Evolutionary conservation across 768 basidiomycete genomes (phyloP).

Genomic region (Serendipita vermifera): DNA sequence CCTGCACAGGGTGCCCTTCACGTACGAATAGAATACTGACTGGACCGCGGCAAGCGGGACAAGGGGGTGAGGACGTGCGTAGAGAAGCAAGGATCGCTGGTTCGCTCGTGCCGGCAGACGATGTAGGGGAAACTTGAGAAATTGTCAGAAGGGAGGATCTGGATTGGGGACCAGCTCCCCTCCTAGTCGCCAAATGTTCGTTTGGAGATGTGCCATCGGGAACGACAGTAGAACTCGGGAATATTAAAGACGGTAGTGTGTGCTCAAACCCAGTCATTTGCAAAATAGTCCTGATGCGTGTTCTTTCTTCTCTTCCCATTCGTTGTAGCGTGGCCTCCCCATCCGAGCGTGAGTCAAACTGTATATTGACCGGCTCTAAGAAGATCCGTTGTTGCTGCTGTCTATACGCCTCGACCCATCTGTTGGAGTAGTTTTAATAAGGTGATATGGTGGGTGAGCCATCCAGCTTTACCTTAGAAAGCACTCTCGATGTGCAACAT

Average conservation of each 20-base stretch:
- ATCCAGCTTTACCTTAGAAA: conserved; percentile 12
- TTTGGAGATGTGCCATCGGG: conserved; percentile 1
- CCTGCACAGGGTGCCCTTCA: background rate
- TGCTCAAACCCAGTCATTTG: conserved; percentile 14
- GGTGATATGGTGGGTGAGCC: background rate
- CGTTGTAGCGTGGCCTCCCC: background rate
- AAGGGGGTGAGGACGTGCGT: conserved; percentile 14
- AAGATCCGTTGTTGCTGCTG: conserved; percentile 12
- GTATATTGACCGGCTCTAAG: conserved; percentile 8
- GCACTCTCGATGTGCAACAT: conserved; percentile 18
- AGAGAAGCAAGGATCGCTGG: conserved; percentile 9
- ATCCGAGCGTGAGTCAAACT: conserved; percentile 8
- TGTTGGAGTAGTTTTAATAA: background rate
- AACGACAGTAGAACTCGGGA: conserved; percentile 7
- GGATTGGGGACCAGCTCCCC: conserved; percentile 1
- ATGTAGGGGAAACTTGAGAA: conserved; percentile 2
- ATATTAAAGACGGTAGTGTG: background rate
- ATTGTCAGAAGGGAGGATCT: background rate
- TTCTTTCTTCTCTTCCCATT: conserved; percentile 5
- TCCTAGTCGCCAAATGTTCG: background rate
- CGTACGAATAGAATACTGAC: background rate
- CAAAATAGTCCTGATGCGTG: conserved; percentile 13
- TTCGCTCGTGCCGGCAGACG: background rate
- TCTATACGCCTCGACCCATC: conserved; percentile 18
- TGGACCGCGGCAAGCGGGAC: conserved; percentile 3